Evolutionary conservation across 441 rosid species (phyloP).

Genomic region (Pelargonium citronellum): DNA sequence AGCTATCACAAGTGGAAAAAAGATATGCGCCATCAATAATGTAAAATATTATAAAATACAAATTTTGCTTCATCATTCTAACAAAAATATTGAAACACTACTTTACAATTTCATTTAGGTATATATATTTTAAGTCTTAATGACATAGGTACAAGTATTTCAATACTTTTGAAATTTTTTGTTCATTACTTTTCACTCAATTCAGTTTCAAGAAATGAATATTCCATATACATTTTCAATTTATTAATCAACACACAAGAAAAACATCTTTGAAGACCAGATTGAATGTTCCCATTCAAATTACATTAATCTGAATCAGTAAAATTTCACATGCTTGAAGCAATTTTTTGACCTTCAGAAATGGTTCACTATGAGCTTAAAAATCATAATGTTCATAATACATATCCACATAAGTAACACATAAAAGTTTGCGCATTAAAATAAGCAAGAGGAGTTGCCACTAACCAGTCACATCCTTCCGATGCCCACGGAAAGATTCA

Average conservation of each 20-base stretch:
- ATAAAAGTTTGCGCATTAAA: not conserved
- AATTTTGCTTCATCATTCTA: not conserved
- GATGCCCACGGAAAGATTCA: slow-evolving; percentile 91
- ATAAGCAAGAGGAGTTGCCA: slow-evolving; percentile 19
- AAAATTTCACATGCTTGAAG: not conserved
- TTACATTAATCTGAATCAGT: not conserved
- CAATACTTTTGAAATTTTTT: not conserved
- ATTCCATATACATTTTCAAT: not conserved
- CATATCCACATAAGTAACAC: not conserved
- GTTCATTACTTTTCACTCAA: not conserved
- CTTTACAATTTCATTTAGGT: not conserved
- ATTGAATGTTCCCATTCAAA: not conserved
- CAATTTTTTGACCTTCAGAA: not conserved
- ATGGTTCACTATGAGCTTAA: not conserved
- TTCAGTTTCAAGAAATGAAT: not conserved
- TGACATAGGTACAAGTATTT: not conserved
- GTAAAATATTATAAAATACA: not conserved
- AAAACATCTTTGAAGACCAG: not conserved
- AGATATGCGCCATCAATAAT: slow-evolving; percentile 2
- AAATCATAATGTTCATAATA: not conserved
- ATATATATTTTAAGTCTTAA: not conserved
- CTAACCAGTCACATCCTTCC: slow-evolving; percentile 90
- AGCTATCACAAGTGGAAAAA: slow-evolving; percentile 35
- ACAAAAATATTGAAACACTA: not conserved
- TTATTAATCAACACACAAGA: not conserved